Evolutionary conservation across 2,329 filamentous ascomycete genomes (phyloP).

Genomic region (Claviceps pusilla): DNA sequence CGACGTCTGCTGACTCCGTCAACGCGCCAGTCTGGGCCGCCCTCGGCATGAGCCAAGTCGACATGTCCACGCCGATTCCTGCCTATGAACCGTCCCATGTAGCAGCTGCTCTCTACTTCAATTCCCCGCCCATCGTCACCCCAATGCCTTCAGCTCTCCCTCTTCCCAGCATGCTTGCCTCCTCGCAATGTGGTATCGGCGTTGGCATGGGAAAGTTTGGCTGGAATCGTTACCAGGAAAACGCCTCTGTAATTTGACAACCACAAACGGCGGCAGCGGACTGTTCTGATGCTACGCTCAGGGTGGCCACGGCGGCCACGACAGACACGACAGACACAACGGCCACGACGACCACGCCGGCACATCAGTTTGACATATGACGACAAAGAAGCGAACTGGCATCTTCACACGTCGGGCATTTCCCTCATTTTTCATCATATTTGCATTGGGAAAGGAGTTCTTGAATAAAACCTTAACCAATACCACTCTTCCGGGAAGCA

Average conservation of each 20-base stretch:
- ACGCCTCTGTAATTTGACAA: constrained; percentile 76
- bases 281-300: constrained; percentile 33
- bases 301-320: constrained; percentile 6
- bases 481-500: constrained; percentile 17
- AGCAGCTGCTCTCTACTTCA: constrained; percentile 54
- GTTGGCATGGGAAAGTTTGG: constrained; percentile 59
- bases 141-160: constrained; percentile 58
- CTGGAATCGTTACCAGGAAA: constrained; percentile 77
- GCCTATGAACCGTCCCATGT: constrained; percentile 62
- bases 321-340: not conserved
- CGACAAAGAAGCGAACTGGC: too few species aligned
- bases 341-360: not conserved
- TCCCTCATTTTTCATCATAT: constrained; percentile 8
- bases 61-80: constrained; percentile 63
- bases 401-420: constrained; percentile 21
- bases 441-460: constrained; percentile 30
- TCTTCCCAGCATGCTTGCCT: constrained; percentile 72
- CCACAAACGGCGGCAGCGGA: constrained; percentile 33
- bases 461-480: constrained; percentile 21
- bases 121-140: constrained; percentile 57
- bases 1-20: constrained; percentile 52
- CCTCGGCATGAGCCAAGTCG: constrained; percentile 59
- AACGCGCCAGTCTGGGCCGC: constrained; percentile 63
- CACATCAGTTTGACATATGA: not conserved
- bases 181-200: constrained; percentile 63